Evolutionary conservation across 192 early-diverging fungal genomes (phyloP).

Genomic region (Umbelopsis isabellina): DNA sequence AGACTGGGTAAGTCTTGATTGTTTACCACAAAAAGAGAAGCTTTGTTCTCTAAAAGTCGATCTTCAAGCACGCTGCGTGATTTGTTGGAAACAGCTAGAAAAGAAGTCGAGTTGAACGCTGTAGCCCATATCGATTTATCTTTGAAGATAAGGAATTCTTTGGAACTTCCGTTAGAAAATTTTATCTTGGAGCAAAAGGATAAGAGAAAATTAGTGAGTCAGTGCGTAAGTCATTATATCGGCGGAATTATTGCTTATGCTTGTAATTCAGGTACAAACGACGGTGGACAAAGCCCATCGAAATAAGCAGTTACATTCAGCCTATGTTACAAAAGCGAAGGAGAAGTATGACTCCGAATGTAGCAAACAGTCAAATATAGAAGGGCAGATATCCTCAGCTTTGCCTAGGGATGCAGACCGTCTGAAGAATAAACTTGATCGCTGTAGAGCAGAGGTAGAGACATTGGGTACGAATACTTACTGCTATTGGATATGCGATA

Average conservation of each 20-base stretch:
- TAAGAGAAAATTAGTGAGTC: slow-evolving; percentile 57
- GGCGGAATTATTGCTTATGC: neutral
- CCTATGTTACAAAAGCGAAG: slow-evolving; percentile 47
- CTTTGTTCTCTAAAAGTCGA: neutral
- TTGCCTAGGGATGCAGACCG: slow-evolving; percentile 24
- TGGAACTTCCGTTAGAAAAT: slow-evolving; percentile 60
- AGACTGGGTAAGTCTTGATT: slow-evolving; percentile 58
- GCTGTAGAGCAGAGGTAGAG: slow-evolving; percentile 24
- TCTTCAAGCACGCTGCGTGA: slow-evolving; percentile 55
- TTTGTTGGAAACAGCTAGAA: slow-evolving; percentile 57
- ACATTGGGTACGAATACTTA: slow-evolving; percentile 22
- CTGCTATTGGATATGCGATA: too few relatives aligned
- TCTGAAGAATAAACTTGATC: slow-evolving; percentile 27
- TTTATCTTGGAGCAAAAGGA: slow-evolving; percentile 72
- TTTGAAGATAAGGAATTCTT: slow-evolving; percentile 60
- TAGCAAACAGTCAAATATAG: slow-evolving; percentile 51
- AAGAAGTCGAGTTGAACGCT: slow-evolving; percentile 66
- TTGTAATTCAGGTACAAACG: slow-evolving; percentile 39
- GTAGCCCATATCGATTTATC: slow-evolving; percentile 66
- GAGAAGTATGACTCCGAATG: slow-evolving; percentile 59
- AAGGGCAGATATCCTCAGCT: slow-evolving; percentile 28
- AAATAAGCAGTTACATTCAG: slow-evolving; percentile 54
- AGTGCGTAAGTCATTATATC: neutral
- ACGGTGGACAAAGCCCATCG: slow-evolving; percentile 55
- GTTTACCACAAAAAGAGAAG: neutral